Evolutionary conservation across 2,329 filamentous ascomycete species (phyloP).

Genomic region (Colletotrichum trifolii): DNA sequence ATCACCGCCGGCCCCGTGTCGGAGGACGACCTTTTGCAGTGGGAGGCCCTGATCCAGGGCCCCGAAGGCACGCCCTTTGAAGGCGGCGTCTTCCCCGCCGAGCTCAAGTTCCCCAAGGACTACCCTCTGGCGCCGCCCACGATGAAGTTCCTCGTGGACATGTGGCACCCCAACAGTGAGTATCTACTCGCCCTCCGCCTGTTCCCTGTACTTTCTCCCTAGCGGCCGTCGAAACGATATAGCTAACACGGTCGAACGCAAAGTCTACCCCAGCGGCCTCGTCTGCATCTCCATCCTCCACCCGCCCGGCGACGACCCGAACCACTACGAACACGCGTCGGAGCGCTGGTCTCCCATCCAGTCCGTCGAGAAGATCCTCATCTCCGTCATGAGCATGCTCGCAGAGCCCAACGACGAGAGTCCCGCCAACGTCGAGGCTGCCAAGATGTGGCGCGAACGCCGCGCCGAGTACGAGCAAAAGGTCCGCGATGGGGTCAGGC

Average conservation of each 20-base stretch:
- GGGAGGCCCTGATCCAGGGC: constrained; percentile 96
- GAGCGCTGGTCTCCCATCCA: constrained; percentile 98
- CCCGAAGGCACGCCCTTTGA: constrained; percentile 97
- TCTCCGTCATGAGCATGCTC: constrained; percentile 98
- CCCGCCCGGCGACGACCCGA: constrained; percentile 94
- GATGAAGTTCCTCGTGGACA: constrained; percentile 93
- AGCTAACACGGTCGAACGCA: background rate
- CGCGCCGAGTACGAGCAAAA: constrained; percentile 85
- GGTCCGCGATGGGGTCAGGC: constrained; percentile 84
- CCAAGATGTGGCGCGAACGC: constrained; percentile 93
- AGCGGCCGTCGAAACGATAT: background rate
- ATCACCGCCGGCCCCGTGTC: constrained; percentile 93
- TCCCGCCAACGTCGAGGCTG: constrained; percentile 94
- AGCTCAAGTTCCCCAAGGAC: constrained; percentile 94
- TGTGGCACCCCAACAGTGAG: constrained; percentile 96
- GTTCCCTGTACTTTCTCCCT: too few relatives aligned
- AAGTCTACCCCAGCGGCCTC: constrained; percentile 90
- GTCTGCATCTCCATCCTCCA: constrained; percentile 99
- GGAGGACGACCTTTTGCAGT: constrained; percentile 95
- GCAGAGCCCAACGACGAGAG: constrained; percentile 97
- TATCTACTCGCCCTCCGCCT: background rate
- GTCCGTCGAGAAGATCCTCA: constrained; percentile 96
- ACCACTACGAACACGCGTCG: constrained; percentile 96
- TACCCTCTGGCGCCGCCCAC: constrained; percentile 96
- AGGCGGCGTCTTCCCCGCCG: constrained; percentile 93